A percentile compares a stretch with the other conserved stretches of the same genome.
Conservation (phyloP, 305 asterid species). For the Fraxinus xanthoxyloides region DNA sequence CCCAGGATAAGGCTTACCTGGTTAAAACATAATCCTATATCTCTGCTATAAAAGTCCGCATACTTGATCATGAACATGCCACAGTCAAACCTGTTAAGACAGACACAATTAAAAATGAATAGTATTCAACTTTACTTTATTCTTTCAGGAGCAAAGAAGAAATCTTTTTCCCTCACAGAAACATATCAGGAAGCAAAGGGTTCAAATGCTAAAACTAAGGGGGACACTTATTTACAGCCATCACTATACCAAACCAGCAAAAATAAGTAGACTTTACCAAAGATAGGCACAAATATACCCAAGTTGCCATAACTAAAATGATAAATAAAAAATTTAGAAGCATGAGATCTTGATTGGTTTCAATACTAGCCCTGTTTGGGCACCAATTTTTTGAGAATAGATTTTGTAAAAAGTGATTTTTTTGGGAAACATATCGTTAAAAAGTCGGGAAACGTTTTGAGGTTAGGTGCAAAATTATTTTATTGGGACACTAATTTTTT, state of each 20-base stretch:
- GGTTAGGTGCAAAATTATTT: background rate
- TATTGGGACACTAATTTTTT: background rate
- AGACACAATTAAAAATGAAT: constrained; percentile 7
- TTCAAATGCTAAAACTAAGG: background rate
- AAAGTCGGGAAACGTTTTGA: background rate
- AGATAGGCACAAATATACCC: background rate
- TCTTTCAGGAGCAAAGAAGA: background rate
- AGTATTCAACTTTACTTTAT: background rate
- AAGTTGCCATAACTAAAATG: background rate
- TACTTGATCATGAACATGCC: constrained; percentile 97
- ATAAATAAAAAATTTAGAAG: background rate
- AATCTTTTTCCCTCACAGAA: background rate
- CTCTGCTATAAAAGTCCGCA: constrained; percentile 89
- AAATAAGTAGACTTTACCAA: constrained; percentile 5
- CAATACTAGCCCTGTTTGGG: background rate
- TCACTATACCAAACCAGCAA: background rate
- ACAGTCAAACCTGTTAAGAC: constrained; percentile 70
- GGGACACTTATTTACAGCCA: constrained; percentile 7
- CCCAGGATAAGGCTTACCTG: constrained; percentile 51
- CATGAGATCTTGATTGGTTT: background rate
- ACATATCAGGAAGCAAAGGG: background rate
- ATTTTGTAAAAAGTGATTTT: background rate
- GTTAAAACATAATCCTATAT: constrained; percentile 63
- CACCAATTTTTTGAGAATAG: background rate
- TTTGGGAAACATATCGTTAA: background rate